Conservation (phyloP, 2,329 filamentous ascomycete genomes). For the Pseudopyricularia cyperi region DNA sequence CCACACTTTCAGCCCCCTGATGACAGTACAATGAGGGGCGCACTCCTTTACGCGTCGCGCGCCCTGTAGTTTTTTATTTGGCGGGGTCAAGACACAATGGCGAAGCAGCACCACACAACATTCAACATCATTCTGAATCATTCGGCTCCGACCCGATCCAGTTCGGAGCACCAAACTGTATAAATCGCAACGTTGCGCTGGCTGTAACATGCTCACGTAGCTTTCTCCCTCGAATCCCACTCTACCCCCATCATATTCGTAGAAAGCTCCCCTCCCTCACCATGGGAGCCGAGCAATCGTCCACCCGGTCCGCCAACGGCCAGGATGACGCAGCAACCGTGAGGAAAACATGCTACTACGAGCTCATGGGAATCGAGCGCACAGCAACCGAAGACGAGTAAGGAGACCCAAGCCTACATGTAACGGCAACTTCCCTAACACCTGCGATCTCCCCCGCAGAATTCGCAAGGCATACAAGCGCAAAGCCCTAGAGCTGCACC, state of each 20-base stretch:
- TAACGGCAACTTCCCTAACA: background rate
- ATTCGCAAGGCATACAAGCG: constrained; percentile 88
- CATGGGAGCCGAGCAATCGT: constrained; percentile 47
- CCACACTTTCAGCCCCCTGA: too few species aligned
- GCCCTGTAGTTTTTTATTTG: background rate
- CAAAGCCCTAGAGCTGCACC: constrained; percentile 87
- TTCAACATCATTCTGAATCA: background rate
- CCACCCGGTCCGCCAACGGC: constrained; percentile 18
- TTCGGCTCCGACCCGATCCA: too few species aligned
- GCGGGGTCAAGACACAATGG: background rate
- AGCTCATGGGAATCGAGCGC: constrained; percentile 62
- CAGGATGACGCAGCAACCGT: constrained; percentile 11
- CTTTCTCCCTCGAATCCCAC: background rate
- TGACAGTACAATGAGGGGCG: background rate
- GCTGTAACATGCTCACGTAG: background rate
- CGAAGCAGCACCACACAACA: background rate
- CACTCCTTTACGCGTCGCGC: background rate
- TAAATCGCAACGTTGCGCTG: too few species aligned
- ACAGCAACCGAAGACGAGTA: constrained; percentile 72
- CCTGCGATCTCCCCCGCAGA: constrained; percentile 24
- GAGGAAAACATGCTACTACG: constrained; percentile 70
- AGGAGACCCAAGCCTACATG: constrained; percentile 12
- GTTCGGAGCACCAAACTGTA: background rate
- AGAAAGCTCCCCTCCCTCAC: constrained; percentile 3
- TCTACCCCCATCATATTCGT: background rate